A percentile compares a stretch with the other conserved stretches of the same genome.
phyloP scores from a whole-genome alignment of 257 asterid species.

The Przewalskia tangutica region DNA sequence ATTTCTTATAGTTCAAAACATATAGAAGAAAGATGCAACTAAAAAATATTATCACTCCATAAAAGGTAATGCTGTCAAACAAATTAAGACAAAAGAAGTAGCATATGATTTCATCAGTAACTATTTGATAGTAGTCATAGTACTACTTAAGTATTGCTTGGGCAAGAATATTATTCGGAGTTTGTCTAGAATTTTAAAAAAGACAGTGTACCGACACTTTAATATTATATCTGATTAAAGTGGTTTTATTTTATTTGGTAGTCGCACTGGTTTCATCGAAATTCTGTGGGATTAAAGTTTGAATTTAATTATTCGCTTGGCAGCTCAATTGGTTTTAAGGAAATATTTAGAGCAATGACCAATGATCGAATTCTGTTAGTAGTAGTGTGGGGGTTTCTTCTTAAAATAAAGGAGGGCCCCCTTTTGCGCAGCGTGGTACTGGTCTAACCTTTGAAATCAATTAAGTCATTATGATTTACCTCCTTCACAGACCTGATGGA shows the following conservation, averaged over 20 bases:
- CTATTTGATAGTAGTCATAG: neutral
- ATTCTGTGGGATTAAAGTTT: conserved; percentile 9
- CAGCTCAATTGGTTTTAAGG: too few relatives aligned
- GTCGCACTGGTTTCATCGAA: neutral
- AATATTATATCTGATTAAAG: neutral
- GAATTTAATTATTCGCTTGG: neutral
- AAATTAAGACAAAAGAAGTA: neutral
- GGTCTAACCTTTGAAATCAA: too few relatives aligned
- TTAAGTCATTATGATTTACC: too few relatives aligned
- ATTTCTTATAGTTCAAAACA: neutral
- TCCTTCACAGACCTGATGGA: too few relatives aligned
- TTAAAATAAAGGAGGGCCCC: too few relatives aligned
- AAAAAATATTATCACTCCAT: neutral
- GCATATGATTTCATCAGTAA: neutral
- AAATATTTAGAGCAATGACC: too few relatives aligned
- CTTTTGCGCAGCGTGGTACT: too few relatives aligned
- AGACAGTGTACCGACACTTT: conserved; percentile 32
- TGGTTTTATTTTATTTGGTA: neutral
- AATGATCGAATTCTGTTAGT: too few relatives aligned
- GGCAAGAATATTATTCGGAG: neutral
- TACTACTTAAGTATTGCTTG: neutral
- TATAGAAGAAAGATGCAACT: neutral
- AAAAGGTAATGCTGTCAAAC: neutral
- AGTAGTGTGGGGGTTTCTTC: too few relatives aligned
- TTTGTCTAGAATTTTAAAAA: neutral